Conservation (phyloP, 306 rosid genomes). For the Pterocarpus santalinus region DNA sequence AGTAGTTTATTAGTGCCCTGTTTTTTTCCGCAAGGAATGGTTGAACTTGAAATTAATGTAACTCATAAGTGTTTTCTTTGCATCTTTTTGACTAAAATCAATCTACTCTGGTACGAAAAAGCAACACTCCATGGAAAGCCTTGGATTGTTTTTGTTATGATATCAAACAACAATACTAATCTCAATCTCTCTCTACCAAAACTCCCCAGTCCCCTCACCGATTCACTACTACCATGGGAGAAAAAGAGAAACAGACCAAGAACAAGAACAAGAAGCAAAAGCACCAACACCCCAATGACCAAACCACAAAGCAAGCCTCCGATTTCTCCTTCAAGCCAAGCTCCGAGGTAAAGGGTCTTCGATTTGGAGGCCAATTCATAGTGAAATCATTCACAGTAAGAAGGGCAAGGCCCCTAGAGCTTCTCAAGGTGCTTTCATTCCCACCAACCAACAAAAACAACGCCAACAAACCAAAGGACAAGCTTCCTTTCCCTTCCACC, state of each 20-base stretch:
- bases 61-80: constrained; percentile 34
- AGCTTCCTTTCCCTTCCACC: constrained; percentile 82
- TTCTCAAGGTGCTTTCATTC: constrained; percentile 76
- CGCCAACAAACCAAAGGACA: neutral
- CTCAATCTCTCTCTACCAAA: constrained; percentile 26
- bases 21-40: constrained; percentile 28
- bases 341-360: constrained; percentile 89
- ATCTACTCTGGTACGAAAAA: constrained; percentile 6
- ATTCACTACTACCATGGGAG: constrained; percentile 57
- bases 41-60: constrained; percentile 18
- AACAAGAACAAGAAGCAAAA: constrained; percentile 86
- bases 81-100: constrained; percentile 47
- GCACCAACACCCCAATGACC: constrained; percentile 89
- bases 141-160: constrained; percentile 46
- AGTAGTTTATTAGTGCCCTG: neutral
- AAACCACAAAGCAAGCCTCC: constrained; percentile 67
- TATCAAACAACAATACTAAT: constrained; percentile 48
- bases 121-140: constrained; percentile 16
- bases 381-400: constrained; percentile 94
- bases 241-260: constrained; percentile 47
- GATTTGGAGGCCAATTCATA: constrained; percentile 96
- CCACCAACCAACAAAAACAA: constrained; percentile 60
- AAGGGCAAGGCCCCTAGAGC: constrained; percentile 77
- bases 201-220: constrained; percentile 2
- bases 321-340: constrained; percentile 92